These are phyloP conservation scores for Corylus avellana DNA, from an alignment of 306 rosid species.

Conservation along the genomic window DNA sequence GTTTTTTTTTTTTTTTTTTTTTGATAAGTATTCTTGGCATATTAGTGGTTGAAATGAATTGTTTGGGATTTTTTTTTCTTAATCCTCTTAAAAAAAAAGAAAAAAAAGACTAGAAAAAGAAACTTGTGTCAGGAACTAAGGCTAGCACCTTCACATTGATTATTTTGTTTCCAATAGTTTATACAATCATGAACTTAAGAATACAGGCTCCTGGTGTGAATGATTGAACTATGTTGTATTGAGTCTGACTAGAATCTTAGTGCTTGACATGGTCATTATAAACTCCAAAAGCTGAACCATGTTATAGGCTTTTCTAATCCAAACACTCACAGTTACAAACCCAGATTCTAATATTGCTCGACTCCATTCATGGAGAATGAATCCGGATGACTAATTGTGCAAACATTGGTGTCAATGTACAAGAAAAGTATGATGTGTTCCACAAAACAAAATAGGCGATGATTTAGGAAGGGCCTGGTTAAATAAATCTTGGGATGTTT, in stretches of 20 bases:
- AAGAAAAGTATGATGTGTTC: constrained; percentile 1
- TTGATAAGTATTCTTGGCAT: constrained; percentile 3
- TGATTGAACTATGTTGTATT: constrained; percentile 10
- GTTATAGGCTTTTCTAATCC: neutral
- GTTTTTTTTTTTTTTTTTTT: neutral
- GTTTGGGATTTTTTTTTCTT: neutral
- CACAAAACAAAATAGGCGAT: neutral
- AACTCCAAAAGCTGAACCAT: neutral
- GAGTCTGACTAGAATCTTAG: constrained; percentile 3
- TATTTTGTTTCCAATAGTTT: neutral
- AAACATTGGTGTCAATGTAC: constrained; percentile 7
- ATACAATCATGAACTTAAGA: neutral
- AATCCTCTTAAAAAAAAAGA: neutral
- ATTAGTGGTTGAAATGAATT: constrained; percentile 16
- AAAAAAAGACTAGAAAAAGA: neutral
- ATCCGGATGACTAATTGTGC: neutral
- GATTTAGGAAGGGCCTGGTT: constrained; percentile 8
- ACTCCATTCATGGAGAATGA: neutral
- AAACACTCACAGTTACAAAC: neutral
- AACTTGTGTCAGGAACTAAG: neutral
- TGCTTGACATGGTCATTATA: constrained; percentile 9
- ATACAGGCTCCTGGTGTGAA: neutral
- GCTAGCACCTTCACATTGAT: neutral
- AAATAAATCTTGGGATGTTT: constrained; percentile 11
- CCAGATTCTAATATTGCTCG: neutral